phyloP scores from a whole-genome alignment of 495 filamentous ascomycete species.

The Schizothecium vesticola region DNA sequence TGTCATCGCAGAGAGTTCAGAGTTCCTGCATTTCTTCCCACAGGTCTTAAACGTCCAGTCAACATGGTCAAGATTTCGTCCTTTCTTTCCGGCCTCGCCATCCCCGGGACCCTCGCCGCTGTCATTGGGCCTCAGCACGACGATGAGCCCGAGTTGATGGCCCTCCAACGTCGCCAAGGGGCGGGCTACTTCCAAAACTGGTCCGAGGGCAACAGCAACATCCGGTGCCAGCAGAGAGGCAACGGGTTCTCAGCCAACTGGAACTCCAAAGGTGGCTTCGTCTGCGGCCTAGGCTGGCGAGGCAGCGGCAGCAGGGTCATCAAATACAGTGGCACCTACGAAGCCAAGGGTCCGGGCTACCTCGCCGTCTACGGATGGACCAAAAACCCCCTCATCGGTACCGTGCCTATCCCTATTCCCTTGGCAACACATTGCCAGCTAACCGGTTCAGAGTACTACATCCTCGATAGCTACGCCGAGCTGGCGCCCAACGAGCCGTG shows the following conservation, averaged over 20 bases:
- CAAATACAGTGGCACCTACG: slow-evolving; percentile 51
- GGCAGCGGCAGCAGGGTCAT: slow-evolving; percentile 48
- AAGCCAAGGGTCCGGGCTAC: slow-evolving; percentile 53
- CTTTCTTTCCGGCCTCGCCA: background rate
- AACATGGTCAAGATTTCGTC: background rate
- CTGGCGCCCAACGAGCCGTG: slow-evolving; percentile 49
- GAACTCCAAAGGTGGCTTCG: slow-evolving; percentile 51
- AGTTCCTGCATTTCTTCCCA: background rate
- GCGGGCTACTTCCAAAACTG: slow-evolving; percentile 58
- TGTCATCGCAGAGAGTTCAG: background rate
- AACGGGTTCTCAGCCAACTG: slow-evolving; percentile 53
- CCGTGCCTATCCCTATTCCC: no score
- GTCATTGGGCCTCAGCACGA: background rate
- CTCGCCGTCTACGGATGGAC: slow-evolving; percentile 63
- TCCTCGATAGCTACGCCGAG: slow-evolving; percentile 54
- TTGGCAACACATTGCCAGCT: background rate
- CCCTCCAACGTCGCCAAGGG: slow-evolving; percentile 40
- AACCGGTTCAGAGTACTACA: slow-evolving; percentile 49
- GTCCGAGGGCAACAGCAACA: slow-evolving; percentile 51
- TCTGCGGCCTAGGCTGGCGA: slow-evolving; percentile 57
- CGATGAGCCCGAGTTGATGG: background rate
- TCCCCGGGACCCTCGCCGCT: background rate
- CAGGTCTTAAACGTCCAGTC: background rate
- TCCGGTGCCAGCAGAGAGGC: slow-evolving; percentile 50
- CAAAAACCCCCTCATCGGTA: slow-evolving; percentile 51